Percentiles rank a stretch among this genome's conserved stretches.
Evolutionary conservation across 208 protist genomes (phyloP).

Genomic region (Acanthamoeba rhysodes): DNA sequence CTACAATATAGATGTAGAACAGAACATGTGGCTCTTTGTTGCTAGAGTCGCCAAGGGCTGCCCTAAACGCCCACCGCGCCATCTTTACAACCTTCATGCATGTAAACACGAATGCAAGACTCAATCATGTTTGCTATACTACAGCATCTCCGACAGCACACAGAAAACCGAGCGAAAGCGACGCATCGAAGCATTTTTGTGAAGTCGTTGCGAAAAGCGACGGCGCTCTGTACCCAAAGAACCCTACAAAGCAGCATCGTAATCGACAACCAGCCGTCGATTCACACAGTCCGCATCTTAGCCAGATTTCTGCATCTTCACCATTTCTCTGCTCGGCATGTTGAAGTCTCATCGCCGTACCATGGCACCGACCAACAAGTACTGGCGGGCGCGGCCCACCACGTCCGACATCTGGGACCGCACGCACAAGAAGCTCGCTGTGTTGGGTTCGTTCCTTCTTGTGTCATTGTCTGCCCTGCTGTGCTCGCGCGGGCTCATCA

Average conservation of each 20-base stretch:
- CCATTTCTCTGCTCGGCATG: slow-evolving; percentile 24
- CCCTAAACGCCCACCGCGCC: too few species aligned
- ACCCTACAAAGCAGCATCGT: background rate
- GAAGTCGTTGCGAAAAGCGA: background rate
- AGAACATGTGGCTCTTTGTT: too few species aligned
- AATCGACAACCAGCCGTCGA: background rate
- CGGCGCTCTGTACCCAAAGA: background rate
- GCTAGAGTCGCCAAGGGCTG: too few species aligned
- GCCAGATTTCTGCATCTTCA: background rate
- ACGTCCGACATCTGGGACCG: slow-evolving; percentile 42
- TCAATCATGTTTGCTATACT: too few species aligned
- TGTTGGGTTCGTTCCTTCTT: slow-evolving; percentile 23
- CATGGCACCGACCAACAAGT: slow-evolving; percentile 28
- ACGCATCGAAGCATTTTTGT: background rate
- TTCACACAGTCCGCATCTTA: background rate
- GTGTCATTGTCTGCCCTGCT: background rate
- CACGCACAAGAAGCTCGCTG: slow-evolving; percentile 44
- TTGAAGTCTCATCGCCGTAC: slow-evolving; percentile 21
- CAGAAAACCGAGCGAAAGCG: background rate
- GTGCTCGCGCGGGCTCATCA: background rate
- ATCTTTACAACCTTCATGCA: too few species aligned
- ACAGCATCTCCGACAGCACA: background rate
- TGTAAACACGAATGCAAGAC: too few species aligned
- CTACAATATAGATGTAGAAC: too few species aligned
- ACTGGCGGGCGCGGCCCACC: background rate